These are phyloP conservation scores for Articulospora tetracladia DNA, from an alignment of 495 filamentous ascomycete genomes.

Conservation along the genomic window DNA sequence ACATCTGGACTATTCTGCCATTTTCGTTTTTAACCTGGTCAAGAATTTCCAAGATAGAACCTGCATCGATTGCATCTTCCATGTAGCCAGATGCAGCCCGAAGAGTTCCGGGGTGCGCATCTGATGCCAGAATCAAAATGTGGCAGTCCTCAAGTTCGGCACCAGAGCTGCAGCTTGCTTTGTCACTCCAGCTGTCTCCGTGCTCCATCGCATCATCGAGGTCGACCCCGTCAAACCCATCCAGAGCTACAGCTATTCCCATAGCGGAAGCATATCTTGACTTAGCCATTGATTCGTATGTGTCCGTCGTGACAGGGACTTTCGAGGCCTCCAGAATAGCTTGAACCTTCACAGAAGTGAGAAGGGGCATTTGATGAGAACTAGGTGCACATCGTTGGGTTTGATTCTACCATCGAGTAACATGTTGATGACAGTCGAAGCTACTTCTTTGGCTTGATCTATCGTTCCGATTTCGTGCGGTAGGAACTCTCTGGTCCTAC, in stretches of 20 bases:
- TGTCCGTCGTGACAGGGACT: constrained; percentile 23
- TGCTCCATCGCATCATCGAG: constrained; percentile 18
- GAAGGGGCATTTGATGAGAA: constrained; percentile 25
- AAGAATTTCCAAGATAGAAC: constrained; percentile 15
- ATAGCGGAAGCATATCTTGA: constrained; percentile 22
- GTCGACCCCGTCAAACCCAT: constrained; percentile 9
- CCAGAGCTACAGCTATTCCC: constrained; percentile 23
- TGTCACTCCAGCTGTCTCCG: constrained; percentile 16
- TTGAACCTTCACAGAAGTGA: constrained; percentile 22
- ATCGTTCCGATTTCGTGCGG: constrained; percentile 24
- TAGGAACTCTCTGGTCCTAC: constrained; percentile 20
- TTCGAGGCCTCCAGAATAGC: constrained; percentile 11
- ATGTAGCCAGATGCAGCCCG: constrained; percentile 23
- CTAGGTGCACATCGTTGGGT: constrained; percentile 18
- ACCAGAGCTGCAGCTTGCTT: constrained; percentile 24
- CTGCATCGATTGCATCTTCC: constrained; percentile 26
- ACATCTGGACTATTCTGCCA: constrained; percentile 23
- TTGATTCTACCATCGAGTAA: constrained; percentile 5
- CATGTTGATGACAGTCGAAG: constrained; percentile 5
- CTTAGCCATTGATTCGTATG: constrained; percentile 26
- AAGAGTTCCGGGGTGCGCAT: constrained; percentile 10
- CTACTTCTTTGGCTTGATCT: constrained; percentile 17
- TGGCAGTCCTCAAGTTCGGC: constrained; percentile 26
- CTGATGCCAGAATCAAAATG: constrained; percentile 25
- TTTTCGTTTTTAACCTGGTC: constrained; percentile 15